Conservation (phyloP, 495 filamentous ascomycete genomes). For the Penicillium goetzii region DNA sequence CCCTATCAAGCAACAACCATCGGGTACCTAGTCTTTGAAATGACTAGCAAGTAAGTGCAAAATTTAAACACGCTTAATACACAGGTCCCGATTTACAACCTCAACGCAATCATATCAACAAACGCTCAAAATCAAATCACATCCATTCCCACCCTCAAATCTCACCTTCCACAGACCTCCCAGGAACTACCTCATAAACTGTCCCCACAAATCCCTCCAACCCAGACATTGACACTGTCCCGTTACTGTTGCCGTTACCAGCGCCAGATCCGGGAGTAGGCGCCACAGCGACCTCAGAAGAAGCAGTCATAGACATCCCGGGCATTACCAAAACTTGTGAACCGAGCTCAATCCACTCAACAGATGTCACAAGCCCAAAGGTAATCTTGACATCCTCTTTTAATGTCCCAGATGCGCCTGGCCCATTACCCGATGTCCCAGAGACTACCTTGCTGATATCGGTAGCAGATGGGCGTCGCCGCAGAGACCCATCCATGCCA, state of each 20-base stretch:
- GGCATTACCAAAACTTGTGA: slow-evolving; percentile 79
- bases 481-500: neutral
- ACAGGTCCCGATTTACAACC: neutral
- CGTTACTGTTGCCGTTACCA: neutral
- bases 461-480: slow-evolving; percentile 18
- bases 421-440: slow-evolving; percentile 7
- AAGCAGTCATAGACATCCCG: slow-evolving; percentile 47
- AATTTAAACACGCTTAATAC: too few relatives aligned
- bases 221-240: slow-evolving; percentile 30
- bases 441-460: slow-evolving; percentile 36
- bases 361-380: slow-evolving; percentile 72
- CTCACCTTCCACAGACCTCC: slow-evolving; percentile 20
- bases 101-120: neutral
- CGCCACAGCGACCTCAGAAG: slow-evolving; percentile 35
- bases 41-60: too few relatives aligned
- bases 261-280: slow-evolving; percentile 22
- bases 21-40: too few relatives aligned
- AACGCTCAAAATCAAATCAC: neutral
- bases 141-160: neutral
- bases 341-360: slow-evolving; percentile 86
- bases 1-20: too few relatives aligned
- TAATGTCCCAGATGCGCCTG: slow-evolving; percentile 24
- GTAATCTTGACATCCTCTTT: slow-evolving; percentile 63
- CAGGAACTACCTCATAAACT: slow-evolving; percentile 41
- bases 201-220: slow-evolving; percentile 56